Percentiles rank a stretch among this genome's conserved stretches.
These are phyloP conservation scores for Fusarium sp. DNA, from an alignment of 2,329 filamentous ascomycete genomes.

Conservation along the genomic window DNA sequence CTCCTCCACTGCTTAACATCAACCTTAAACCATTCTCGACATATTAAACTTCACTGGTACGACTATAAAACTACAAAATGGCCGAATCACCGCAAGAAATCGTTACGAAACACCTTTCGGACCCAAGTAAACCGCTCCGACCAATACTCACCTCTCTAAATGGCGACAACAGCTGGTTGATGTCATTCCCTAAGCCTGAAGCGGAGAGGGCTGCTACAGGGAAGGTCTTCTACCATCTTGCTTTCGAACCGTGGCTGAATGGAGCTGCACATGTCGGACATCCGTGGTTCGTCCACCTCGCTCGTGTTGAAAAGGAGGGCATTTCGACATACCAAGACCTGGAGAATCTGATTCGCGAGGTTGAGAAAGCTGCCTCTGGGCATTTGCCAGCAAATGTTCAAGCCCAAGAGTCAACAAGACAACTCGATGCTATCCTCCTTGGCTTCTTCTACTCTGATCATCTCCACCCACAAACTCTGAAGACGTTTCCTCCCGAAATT, in stretches of 20 bases:
- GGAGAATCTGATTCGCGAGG: conserved; percentile 25
- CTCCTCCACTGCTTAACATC: neutral
- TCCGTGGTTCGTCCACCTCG: conserved; percentile 38
- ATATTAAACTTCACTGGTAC: neutral
- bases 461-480: conserved; percentile 29
- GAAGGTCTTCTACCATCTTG: conserved; percentile 46
- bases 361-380: conserved; percentile 22
- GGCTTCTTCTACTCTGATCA: conserved; percentile 35
- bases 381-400: neutral
- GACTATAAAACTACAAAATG: neutral
- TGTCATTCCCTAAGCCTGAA: conserved; percentile 46
- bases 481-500: conserved; percentile 26
- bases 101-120: neutral
- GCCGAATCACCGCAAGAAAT: neutral
- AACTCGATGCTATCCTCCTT: conserved; percentile 36
- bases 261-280: conserved; percentile 34
- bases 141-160: conserved; percentile 47
- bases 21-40: neutral
- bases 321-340: conserved; percentile 16
- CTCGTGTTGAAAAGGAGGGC: neutral
- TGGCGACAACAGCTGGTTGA: conserved; percentile 48
- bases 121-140: neutral
- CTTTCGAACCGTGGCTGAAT: conserved; percentile 48
- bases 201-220: conserved; percentile 27
- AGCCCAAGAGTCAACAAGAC: neutral